These are phyloP conservation scores for Kalaharituber pfeilii DNA, from an alignment of 2,329 filamentous ascomycete genomes.

Conservation along the genomic window DNA sequence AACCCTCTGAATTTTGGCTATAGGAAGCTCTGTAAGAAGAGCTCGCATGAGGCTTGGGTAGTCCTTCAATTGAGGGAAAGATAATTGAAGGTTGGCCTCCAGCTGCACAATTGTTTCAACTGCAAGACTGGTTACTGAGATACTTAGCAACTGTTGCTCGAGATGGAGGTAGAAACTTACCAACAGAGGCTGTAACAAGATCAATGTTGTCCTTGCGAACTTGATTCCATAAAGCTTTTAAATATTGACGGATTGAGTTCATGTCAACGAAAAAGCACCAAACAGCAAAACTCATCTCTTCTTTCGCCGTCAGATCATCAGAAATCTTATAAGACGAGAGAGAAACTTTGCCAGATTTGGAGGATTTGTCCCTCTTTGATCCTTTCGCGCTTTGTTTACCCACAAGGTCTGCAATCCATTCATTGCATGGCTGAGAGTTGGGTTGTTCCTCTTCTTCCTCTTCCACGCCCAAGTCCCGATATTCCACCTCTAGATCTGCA, in stretches of 20 bases:
- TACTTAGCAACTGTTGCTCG: neutral
- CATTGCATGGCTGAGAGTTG: slow-evolving; percentile 3
- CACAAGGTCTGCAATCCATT: slow-evolving; percentile 10
- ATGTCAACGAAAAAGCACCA: slow-evolving; percentile 12
- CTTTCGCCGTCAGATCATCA: slow-evolving; percentile 8
- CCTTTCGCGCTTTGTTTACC: slow-evolving; percentile 3
- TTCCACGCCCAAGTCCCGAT: slow-evolving; percentile 9
- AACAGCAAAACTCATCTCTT: slow-evolving; percentile 12
- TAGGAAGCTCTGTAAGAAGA: slow-evolving; percentile 5
- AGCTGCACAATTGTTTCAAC: slow-evolving; percentile 7
- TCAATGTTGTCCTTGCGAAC: slow-evolving; percentile 9
- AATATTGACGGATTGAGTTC: slow-evolving; percentile 9
- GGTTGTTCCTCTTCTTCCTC: neutral
- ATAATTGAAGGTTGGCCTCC: slow-evolving; percentile 8
- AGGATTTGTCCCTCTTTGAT: slow-evolving; percentile 5
- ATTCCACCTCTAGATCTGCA: slow-evolving; percentile 11
- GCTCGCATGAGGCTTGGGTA: slow-evolving; percentile 6
- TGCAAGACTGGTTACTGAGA: slow-evolving; percentile 6
- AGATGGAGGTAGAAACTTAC: neutral
- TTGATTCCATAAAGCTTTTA: slow-evolving; percentile 9
- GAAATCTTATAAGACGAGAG: slow-evolving; percentile 2
- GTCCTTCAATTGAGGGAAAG: slow-evolving; percentile 9
- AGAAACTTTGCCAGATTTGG: neutral
- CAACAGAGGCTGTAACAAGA: slow-evolving; percentile 10
- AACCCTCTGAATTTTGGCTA: slow-evolving; percentile 7